Percentiles rank a stretch among this genome's conserved stretches.
Evolutionary conservation across 805 yeast species (phyloP).

Genomic region (Spathaspora arborariae): DNA sequence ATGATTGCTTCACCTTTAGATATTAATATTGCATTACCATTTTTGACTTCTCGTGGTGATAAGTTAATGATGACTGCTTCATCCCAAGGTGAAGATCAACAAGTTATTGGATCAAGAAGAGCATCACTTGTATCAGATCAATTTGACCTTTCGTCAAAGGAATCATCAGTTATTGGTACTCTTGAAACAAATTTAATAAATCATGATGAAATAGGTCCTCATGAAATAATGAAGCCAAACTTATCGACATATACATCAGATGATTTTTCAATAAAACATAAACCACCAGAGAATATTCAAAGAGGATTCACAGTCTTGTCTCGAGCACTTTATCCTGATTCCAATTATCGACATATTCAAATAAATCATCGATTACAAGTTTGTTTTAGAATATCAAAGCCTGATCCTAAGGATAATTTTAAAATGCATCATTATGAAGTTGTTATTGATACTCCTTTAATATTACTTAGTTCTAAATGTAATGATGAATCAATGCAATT

Average conservation of each 20-base stretch:
- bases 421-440: constrained; percentile 75
- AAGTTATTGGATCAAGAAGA: constrained; percentile 16
- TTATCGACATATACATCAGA: constrained; percentile 28
- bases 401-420: constrained; percentile 42
- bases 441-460: constrained; percentile 72
- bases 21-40: constrained; percentile 41
- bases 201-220: constrained; percentile 12
- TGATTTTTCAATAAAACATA: constrained; percentile 11
- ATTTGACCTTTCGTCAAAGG: constrained; percentile 2
- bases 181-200: constrained; percentile 38
- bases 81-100: constrained; percentile 11
- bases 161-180: constrained; percentile 32
- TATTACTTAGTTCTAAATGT: constrained; percentile 40
- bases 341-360: constrained; percentile 58
- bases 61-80: constrained; percentile 22
- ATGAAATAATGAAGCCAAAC: constrained; percentile 23
- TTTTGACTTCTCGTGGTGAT: constrained; percentile 35
- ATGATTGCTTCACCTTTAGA: constrained; percentile 43
- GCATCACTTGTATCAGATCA: constrained; percentile 20
- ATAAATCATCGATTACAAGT: constrained; percentile 68
- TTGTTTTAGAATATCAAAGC: constrained; percentile 63
- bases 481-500: constrained; percentile 37
- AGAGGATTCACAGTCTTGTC: constrained; percentile 33
- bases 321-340: constrained; percentile 56
- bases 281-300: constrained; percentile 23